Conservation (phyloP, 495 filamentous ascomycete genomes). For the Hyaloscypha variabilis region DNA sequence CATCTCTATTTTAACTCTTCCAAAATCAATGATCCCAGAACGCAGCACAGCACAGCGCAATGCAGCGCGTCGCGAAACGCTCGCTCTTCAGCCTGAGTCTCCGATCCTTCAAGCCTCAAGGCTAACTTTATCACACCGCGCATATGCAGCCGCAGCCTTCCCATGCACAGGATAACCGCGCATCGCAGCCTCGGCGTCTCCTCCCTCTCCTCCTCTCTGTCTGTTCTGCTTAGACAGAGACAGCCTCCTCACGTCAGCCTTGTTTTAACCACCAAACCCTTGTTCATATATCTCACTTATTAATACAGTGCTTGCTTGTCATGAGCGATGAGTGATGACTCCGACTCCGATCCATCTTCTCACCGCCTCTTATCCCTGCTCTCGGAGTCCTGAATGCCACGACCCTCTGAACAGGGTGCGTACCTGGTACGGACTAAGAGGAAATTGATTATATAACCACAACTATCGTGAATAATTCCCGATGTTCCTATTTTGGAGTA, state of each 20-base stretch:
- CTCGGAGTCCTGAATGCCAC: too few species aligned
- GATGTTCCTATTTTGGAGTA: too few species aligned
- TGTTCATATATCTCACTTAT: neutral
- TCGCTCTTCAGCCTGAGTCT: neutral
- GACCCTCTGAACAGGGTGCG: too few species aligned
- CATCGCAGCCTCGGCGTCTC: neutral
- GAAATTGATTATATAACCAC: too few species aligned
- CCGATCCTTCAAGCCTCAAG: neutral
- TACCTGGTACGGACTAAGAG: too few species aligned
- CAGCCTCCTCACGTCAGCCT: neutral
- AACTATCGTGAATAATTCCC: too few species aligned
- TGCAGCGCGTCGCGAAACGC: conserved; percentile 11
- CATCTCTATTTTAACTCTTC: neutral
- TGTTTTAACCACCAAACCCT: neutral
- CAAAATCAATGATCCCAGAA: neutral
- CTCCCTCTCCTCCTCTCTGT: too few species aligned
- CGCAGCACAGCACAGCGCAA: neutral
- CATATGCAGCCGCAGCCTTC: neutral
- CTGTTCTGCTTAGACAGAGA: too few species aligned
- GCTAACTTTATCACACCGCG: neutral
- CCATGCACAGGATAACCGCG: neutral
- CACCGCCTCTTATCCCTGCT: too few species aligned
- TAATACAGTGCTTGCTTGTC: too few species aligned
- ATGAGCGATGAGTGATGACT: too few species aligned
- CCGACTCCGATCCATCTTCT: too few species aligned